Conservation (phyloP, 192 early-diverging fungal species). For the Dissophora ornata region DNA sequence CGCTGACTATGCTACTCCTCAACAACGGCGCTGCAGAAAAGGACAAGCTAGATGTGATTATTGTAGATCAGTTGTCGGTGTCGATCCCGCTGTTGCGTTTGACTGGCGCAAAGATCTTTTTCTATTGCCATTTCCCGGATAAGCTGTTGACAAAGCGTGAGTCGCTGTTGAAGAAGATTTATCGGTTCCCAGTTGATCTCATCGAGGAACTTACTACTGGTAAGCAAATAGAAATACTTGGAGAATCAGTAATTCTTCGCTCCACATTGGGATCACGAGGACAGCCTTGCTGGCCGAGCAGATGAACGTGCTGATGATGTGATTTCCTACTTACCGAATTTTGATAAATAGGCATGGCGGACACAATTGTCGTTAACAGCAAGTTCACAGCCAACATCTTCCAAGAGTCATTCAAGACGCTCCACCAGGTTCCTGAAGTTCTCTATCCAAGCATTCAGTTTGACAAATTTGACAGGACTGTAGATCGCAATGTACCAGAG, state of each 20-base stretch:
- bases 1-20: slow-evolving; percentile 58
- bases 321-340: background rate
- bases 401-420: slow-evolving; percentile 71
- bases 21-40: slow-evolving; percentile 37
- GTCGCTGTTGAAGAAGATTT: slow-evolving; percentile 70
- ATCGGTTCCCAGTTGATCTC: slow-evolving; percentile 84
- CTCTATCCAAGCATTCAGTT: slow-evolving; percentile 89
- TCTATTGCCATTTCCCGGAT: slow-evolving; percentile 98
- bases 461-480: slow-evolving; percentile 71
- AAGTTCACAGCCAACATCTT: slow-evolving; percentile 86
- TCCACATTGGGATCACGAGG: too few species aligned
- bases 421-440: slow-evolving; percentile 74
- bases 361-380: slow-evolving; percentile 94
- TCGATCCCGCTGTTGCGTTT: slow-evolving; percentile 83
- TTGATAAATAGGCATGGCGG: slow-evolving; percentile 74
- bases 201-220: slow-evolving; percentile 90
- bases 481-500: slow-evolving; percentile 64
- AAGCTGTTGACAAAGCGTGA: slow-evolving; percentile 79
- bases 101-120: slow-evolving; percentile 78
- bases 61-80: slow-evolving; percentile 91
- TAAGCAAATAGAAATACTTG: slow-evolving; percentile 25
- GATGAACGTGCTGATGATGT: too few species aligned
- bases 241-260: too few species aligned
- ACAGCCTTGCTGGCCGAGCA: too few species aligned
- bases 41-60: slow-evolving; percentile 75